phyloP scores from a whole-genome alignment of 495 filamentous ascomycete species.

The Cercophora newfieldiana region DNA sequence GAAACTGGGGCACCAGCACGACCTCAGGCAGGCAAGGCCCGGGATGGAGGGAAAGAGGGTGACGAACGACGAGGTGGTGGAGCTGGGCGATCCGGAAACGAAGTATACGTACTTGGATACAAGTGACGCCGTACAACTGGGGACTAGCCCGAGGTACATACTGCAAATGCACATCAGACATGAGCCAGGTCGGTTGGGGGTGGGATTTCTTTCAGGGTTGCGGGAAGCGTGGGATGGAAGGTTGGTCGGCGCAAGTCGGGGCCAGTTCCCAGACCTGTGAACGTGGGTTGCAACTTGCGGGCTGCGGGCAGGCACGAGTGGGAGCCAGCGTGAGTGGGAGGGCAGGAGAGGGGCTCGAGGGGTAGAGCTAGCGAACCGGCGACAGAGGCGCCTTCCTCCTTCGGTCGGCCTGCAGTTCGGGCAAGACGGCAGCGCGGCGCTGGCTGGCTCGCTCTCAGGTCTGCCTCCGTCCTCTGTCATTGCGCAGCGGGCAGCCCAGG shows the following conservation, averaged over 20 bases:
- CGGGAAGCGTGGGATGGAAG: conserved; percentile 18
- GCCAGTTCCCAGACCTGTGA: conserved; percentile 6
- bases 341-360: background rate
- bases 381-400: conserved; percentile 16
- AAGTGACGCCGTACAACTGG: conserved; percentile 20
- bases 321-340: background rate
- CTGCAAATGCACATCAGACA: conserved; percentile 18
- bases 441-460: background rate
- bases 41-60: conserved; percentile 20
- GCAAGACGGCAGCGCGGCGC: conserved; percentile 2
- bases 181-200: conserved; percentile 5
- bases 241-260: conserved; percentile 21
- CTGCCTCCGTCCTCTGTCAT: conserved; percentile 16
- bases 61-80: conserved; percentile 28
- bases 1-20: conserved; percentile 27
- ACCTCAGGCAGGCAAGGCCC: conserved; percentile 11
- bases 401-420: conserved; percentile 11
- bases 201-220: conserved; percentile 5
- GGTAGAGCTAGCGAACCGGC: background rate
- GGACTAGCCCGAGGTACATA: background rate
- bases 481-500: background rate
- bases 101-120: conserved; percentile 16
- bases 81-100: conserved; percentile 24
- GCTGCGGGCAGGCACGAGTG: too few species aligned
- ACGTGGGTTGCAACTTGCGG: background rate